Base-by-base conservation (phyloP, 108 stramenopile genomes). In the Cyclotella kingstonii region DNA sequence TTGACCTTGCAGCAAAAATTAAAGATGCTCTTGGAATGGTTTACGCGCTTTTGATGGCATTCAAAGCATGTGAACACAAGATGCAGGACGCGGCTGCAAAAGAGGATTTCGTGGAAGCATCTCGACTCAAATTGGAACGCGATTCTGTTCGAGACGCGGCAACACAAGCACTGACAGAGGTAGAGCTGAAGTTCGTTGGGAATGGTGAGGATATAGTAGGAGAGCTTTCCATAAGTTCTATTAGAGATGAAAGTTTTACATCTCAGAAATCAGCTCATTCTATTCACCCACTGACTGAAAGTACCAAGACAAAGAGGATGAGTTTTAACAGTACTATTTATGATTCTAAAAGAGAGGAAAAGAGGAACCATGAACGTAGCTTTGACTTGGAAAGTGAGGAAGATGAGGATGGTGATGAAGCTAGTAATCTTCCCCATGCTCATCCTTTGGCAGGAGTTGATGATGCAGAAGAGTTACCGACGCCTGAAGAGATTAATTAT, bases 391-490 rank as follows among this genome's bases (percentile, higher is more conserved):
- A 31, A 27, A 4, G 53, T 5, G 44, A 49, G 40, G 9, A 30
- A 35, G 34, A 49, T 0, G 63, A 54, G 43, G 27, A 34, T 14
- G 49, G 42, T 34, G 47, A 55, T n/a, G 66, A 54, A 28, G 51
- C 15, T 15, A 60, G 63, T 34, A 55, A 38, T 30, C 59, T 58
- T 18, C 50, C 67, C 15, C 68, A 54, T 18, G 70, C 12, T n/a
- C 79, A 84, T 68, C 81, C 81, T 47, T 55, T 85, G 11, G 75
- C 68, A n/a, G 78, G 79, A 14, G 68, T 85, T 40, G 73, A 77
- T 12, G 64, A 57, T 62, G 59, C 73, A 2, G 62, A 66, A 58
- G 78, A 67, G 41, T 46, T 85, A 4, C 84, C 84, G 3, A 40
- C 72, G 8, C 84, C 84, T 14, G 84, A 85, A 41, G 65, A 76